Conservation (phyloP, 2,329 filamentous ascomycete genomes). For the Monosporascus sp. region DNA sequence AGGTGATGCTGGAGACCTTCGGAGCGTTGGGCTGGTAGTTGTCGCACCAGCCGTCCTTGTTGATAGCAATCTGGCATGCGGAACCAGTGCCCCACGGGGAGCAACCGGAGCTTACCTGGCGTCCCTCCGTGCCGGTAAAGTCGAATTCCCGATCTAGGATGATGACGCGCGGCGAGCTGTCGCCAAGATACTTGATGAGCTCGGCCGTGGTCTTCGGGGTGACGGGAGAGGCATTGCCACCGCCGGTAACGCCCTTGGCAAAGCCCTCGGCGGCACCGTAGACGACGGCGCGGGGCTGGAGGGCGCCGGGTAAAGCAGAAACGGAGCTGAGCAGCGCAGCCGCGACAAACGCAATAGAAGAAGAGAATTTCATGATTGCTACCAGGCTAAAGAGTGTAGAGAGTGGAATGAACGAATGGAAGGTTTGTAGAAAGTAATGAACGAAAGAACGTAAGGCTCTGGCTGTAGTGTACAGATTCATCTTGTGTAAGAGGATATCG, state of each 20-base stretch:
- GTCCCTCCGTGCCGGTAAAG: constrained; percentile 50
- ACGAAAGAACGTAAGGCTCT: neutral
- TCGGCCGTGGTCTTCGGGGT: constrained; percentile 47
- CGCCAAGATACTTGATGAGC: constrained; percentile 53
- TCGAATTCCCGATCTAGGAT: constrained; percentile 50
- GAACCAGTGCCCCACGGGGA: constrained; percentile 50
- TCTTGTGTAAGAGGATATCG: no score
- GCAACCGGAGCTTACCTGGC: constrained; percentile 45
- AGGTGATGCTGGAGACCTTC: constrained; percentile 33
- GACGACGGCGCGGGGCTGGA: constrained; percentile 17
- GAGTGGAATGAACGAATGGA: neutral
- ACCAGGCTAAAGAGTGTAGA: neutral
- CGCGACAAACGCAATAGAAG: neutral
- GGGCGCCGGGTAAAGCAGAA: neutral
- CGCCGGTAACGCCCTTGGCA: constrained; percentile 50
- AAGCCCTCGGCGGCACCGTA: constrained; percentile 34
- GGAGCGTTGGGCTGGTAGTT: constrained; percentile 52
- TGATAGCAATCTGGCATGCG: constrained; percentile 53
- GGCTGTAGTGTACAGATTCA: neutral
- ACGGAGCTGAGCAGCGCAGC: neutral
- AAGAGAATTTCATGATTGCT: neutral
- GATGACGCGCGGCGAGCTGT: constrained; percentile 47
- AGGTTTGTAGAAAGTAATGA: neutral
- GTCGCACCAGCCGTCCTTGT: constrained; percentile 52
- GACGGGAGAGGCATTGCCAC: constrained; percentile 46